Evolutionary conservation across 73 alveolate genomes (phyloP), one percentile per base, ranked within the genome.

Genomic region (Effrenium voratum): DNA sequence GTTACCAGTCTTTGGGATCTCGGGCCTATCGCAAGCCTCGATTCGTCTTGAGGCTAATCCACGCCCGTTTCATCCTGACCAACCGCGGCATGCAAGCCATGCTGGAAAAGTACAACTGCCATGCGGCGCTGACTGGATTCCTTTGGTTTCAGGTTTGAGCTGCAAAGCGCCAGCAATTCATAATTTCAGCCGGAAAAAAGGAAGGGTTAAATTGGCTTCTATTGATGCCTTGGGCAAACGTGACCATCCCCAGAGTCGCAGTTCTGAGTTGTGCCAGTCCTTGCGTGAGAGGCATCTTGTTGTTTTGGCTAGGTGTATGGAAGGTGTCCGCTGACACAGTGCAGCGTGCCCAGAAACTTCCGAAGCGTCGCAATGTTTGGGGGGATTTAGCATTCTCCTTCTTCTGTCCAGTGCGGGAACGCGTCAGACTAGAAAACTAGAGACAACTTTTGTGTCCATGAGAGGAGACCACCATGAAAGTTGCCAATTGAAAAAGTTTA

Each of bases 1-100:
- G 43, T 19, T 63, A 34, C 66, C 10, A 10, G 66, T 55, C 24
- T 55, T 55, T 1, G 68, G 68, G 5, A 19, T 19, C 68, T 55
- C 15, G 15, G 24, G 68, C 28, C 19, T 52, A 28, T 3, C 41
- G 5, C 24, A 63, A 6, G 41, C 68, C 68, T 55, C 24, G 68
- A 19, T 32, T 32, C 19, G 72, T 0, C 72, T 32, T 2, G 36
- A 63, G 99, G 49, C 99, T 99, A 80, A 95, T 99, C 63, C 99
- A 99, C 83, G 99, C 99, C 52, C 80, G 99, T 77, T 99, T 94
- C 94, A 99, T 99, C 66, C 76, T 98, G 76, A 93, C 99, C 16
- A 84, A 99, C 36, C 99, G 98, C 45, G 99, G 99, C 38, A 70
- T 99, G 50, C 99, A 99, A 63, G 91, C 96, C 91, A 99, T 99